These are phyloP conservation scores for Tritrichomonas musculus DNA, from an alignment of 208 protist species.

Conservation along the genomic window DNA sequence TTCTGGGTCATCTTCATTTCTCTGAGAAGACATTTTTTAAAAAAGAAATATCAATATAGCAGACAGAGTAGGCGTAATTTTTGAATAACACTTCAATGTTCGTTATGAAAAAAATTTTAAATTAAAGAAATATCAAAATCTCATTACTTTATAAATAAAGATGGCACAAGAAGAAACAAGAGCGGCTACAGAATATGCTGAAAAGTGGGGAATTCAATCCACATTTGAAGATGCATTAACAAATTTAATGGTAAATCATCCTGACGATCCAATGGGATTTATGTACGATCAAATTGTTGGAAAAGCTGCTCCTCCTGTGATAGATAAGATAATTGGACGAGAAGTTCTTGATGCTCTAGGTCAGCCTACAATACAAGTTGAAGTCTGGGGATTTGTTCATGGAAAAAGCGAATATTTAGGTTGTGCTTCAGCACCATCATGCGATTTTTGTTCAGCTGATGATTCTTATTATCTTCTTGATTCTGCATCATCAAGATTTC, in stretches of 20 bases:
- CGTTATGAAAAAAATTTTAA: too few relatives aligned
- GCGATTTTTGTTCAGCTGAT: not conserved
- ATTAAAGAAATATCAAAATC: too few relatives aligned
- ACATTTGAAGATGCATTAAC: conserved; percentile 16
- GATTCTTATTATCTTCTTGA: not conserved
- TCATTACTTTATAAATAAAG: too few relatives aligned
- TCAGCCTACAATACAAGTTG: conserved; percentile 4
- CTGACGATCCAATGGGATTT: conserved; percentile 22
- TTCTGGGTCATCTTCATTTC: not conserved
- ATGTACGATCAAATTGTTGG: conserved; percentile 7
- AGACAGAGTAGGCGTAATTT: too few relatives aligned
- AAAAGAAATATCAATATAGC: not conserved
- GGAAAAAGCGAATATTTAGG: conserved; percentile 1
- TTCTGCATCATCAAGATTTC: not conserved
- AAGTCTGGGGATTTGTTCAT: not conserved
- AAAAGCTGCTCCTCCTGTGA: not conserved
- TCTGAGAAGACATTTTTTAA: not conserved
- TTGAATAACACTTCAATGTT: too few relatives aligned
- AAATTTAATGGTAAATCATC: not conserved
- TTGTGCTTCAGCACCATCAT: not conserved
- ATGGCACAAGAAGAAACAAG: not conserved
- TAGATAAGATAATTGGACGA: not conserved
- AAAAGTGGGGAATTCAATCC: conserved; percentile 14
- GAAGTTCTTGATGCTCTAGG: not conserved
- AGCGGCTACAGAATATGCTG: not conserved